These are phyloP conservation scores for Boletus barrowsii DNA, from an alignment of 768 basidiomycete species.

Conservation along the genomic window DNA sequence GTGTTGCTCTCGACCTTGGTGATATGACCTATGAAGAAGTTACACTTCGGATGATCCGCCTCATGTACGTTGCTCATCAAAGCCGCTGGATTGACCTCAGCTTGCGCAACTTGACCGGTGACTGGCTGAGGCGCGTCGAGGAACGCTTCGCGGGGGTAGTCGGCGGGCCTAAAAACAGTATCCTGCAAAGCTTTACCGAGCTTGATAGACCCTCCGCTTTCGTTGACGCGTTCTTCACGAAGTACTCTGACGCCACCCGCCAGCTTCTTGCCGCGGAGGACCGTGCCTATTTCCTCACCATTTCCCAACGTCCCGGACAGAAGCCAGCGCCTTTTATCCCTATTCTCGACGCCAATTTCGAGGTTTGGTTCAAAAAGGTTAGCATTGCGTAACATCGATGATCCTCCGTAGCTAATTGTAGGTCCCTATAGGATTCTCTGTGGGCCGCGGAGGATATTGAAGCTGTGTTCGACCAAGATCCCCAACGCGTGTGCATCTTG, in stretches of 20 bases:
- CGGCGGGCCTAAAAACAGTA: conserved; percentile 74
- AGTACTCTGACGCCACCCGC: conserved; percentile 75
- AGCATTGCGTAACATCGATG: conserved; percentile 10
- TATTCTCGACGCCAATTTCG: conserved; percentile 87
- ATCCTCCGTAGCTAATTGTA: conserved; percentile 9
- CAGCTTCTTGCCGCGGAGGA: conserved; percentile 94
- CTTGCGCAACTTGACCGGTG: conserved; percentile 89
- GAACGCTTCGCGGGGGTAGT: conserved; percentile 93
- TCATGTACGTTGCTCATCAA: conserved; percentile 94
- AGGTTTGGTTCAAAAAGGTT: conserved; percentile 99
- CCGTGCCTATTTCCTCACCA: conserved; percentile 92
- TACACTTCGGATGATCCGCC: conserved; percentile 81
- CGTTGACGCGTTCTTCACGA: conserved; percentile 78
- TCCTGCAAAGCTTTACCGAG: conserved; percentile 77
- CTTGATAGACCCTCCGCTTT: conserved; percentile 82
- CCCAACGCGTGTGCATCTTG: conserved; percentile 95
- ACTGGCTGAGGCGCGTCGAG: conserved; percentile 95
- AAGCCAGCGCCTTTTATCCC: conserved; percentile 99
- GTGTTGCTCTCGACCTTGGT: conserved; percentile 76
- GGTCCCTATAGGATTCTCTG: conserved; percentile 71
- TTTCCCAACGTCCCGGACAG: conserved; percentile 93
- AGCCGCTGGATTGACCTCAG: conserved; percentile 91
- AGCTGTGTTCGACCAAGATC: conserved; percentile 98
- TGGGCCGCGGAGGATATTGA: conserved; percentile 99
- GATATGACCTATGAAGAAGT: conserved; percentile 99